phyloP scores from a whole-genome alignment of 2,329 filamentous ascomycete genomes.

The Colletotrichum incanum region DNA sequence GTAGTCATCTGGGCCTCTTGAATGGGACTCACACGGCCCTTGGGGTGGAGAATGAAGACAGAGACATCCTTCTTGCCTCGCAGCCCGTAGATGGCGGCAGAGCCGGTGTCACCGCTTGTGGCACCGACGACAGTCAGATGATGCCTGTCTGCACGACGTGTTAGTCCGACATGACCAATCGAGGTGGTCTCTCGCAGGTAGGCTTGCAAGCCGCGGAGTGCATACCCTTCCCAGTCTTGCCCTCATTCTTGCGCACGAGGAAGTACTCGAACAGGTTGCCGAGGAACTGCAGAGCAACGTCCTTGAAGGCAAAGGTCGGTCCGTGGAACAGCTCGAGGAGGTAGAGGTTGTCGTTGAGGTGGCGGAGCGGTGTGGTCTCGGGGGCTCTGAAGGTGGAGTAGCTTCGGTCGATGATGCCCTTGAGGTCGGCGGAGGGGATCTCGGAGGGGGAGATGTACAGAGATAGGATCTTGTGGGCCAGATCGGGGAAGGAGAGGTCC shows the following conservation, averaged over 20 bases:
- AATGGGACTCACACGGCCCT: conserved; percentile 90
- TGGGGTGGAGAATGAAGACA: conserved; percentile 94
- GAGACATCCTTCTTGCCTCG: conserved; percentile 97
- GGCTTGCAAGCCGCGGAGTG: conserved; percentile 12
- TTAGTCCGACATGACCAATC: conserved; percentile 44
- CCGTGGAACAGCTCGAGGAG: conserved; percentile 97
- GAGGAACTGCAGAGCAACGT: conserved; percentile 90
- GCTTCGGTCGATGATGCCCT: conserved; percentile 85
- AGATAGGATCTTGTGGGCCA: conserved; percentile 88
- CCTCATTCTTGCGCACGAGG: conserved; percentile 79
- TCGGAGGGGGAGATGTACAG: conserved; percentile 89
- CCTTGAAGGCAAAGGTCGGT: conserved; percentile 96
- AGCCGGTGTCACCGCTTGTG: conserved; percentile 91
- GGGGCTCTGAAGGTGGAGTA: conserved; percentile 90
- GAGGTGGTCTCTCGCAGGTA: background rate
- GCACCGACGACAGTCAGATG: conserved; percentile 90
- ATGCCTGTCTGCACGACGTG: conserved; percentile 70
- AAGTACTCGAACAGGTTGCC: conserved; percentile 98
- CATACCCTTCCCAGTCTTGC: conserved; percentile 72
- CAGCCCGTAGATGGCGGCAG: conserved; percentile 95
- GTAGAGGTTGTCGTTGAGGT: conserved; percentile 85
- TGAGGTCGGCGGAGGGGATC: conserved; percentile 85
- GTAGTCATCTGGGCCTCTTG: conserved; percentile 99
- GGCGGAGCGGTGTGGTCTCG: conserved; percentile 84
- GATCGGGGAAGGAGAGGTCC: conserved; percentile 83